phyloP scores from a whole-genome alignment of 352 stramenopile species.

The Globisporangium canariense region DNA sequence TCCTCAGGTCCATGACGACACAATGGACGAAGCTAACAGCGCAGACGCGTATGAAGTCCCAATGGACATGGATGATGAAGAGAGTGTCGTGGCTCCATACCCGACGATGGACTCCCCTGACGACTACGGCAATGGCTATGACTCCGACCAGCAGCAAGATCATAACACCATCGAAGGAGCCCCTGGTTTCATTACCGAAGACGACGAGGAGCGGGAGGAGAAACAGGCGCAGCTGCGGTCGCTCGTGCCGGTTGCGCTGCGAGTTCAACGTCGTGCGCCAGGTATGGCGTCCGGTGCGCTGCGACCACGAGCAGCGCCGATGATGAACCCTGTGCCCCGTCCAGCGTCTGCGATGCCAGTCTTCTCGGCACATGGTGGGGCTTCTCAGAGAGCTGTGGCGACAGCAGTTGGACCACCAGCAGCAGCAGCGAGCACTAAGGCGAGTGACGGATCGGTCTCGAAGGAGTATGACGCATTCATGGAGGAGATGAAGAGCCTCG shows the following conservation, averaged over 20 bases:
- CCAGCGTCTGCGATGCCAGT: slow-evolving; percentile 12
- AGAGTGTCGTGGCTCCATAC: slow-evolving; percentile 39
- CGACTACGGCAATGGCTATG: slow-evolving; percentile 10
- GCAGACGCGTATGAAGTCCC: not conserved
- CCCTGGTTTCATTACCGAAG: slow-evolving; percentile 10
- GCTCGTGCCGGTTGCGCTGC: slow-evolving; percentile 58
- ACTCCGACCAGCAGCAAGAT: slow-evolving; percentile 3
- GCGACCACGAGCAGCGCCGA: slow-evolving; percentile 12
- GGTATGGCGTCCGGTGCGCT: not conserved
- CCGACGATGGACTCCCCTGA: slow-evolving; percentile 15
- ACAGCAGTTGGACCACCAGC: not conserved
- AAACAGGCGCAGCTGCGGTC: slow-evolving; percentile 44
- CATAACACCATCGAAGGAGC: not conserved
- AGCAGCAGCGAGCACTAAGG: not conserved
- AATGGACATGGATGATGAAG: slow-evolving; percentile 14
- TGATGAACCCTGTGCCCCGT: slow-evolving; percentile 21
- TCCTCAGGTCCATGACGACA: not conserved
- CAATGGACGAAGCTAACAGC: not conserved
- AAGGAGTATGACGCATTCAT: slow-evolving; percentile 73
- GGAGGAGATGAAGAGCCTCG: slow-evolving; percentile 48
- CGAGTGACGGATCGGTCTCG: slow-evolving; percentile 27
- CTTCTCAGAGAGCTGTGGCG: not conserved
- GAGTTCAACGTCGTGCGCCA: slow-evolving; percentile 40
- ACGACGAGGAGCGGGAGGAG: slow-evolving; percentile 33
- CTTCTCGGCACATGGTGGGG: slow-evolving; percentile 3